These are phyloP conservation scores for Fusarium palustre DNA, from an alignment of 2,329 filamentous ascomycete species.

Conservation along the genomic window DNA sequence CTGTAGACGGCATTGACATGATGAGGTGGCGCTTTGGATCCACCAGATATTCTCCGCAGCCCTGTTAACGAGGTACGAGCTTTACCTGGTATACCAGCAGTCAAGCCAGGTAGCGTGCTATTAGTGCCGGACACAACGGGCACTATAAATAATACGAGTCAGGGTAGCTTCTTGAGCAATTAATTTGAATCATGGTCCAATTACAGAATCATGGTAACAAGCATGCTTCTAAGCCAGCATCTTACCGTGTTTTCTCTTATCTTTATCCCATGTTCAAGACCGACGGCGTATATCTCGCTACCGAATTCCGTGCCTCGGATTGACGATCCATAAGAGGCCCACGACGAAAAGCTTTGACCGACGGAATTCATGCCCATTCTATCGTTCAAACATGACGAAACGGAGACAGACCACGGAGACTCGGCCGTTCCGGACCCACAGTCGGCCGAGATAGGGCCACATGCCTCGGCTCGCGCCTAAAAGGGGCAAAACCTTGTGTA, in stretches of 20 bases:
- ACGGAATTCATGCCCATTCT: conserved; percentile 20
- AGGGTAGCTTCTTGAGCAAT: neutral
- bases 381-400: conserved; percentile 11
- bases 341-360: conserved; percentile 1
- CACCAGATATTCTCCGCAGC: conserved; percentile 20
- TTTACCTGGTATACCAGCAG: too few relatives aligned
- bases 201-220: neutral
- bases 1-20: conserved; percentile 10
- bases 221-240: too few relatives aligned
- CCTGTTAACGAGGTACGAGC: conserved; percentile 5
- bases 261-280: too few relatives aligned
- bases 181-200: neutral
- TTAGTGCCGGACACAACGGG: neutral
- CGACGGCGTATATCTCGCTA: neutral
- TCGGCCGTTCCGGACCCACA: conserved; percentile 37
- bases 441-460: conserved; percentile 42
- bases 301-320: conserved; percentile 34
- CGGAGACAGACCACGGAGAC: conserved; percentile 21
- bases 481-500: neutral
- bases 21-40: conserved; percentile 10
- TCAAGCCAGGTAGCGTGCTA: neutral
- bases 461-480: conserved; percentile 29
- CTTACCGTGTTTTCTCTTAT: too few relatives aligned
- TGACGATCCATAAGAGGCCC: conserved; percentile 1
- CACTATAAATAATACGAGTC: neutral